These are phyloP conservation scores for Tricholoma flavovirens DNA, from an alignment of 768 basidiomycete species.

Conservation along the genomic window DNA sequence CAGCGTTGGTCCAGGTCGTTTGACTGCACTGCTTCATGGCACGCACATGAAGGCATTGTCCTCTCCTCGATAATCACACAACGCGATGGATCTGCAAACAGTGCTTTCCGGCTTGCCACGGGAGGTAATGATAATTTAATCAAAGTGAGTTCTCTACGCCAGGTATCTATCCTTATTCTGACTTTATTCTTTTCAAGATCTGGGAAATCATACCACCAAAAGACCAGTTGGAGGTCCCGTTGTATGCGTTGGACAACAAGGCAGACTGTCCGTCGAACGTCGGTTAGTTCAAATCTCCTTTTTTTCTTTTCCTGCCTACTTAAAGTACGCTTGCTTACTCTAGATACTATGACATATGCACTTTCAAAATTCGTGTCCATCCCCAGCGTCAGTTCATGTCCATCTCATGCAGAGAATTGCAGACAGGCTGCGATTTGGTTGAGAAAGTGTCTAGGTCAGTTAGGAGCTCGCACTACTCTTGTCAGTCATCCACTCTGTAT, in stretches of 20 bases:
- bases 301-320: no score
- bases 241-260: neutral
- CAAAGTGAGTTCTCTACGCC: conserved; percentile 45
- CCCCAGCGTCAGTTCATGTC: conserved; percentile 73
- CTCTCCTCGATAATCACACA: conserved; percentile 68
- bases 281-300: conserved; percentile 2
- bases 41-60: conserved; percentile 74
- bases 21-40: conserved; percentile 79
- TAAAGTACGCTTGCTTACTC: neutral
- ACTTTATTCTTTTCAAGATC: conserved; percentile 27
- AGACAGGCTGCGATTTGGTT: conserved; percentile 92
- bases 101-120: conserved; percentile 50
- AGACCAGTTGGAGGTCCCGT: conserved; percentile 13
- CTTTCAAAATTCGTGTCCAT: conserved; percentile 84
- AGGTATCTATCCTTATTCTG: neutral
- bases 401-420: conserved; percentile 75
- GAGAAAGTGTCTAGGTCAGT: conserved; percentile 78
- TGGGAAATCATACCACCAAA: conserved; percentile 45
- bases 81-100: conserved; percentile 20
- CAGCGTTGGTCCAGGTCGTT: conserved; percentile 83
- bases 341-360: conserved; percentile 73
- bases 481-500: conserved; percentile 34
- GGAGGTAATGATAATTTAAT: conserved; percentile 84
- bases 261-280: conserved; percentile 1
- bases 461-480: conserved; percentile 78